These are phyloP conservation scores for Boletus sp. DNA, from an alignment of 768 basidiomycete genomes.

Conservation along the genomic window DNA sequence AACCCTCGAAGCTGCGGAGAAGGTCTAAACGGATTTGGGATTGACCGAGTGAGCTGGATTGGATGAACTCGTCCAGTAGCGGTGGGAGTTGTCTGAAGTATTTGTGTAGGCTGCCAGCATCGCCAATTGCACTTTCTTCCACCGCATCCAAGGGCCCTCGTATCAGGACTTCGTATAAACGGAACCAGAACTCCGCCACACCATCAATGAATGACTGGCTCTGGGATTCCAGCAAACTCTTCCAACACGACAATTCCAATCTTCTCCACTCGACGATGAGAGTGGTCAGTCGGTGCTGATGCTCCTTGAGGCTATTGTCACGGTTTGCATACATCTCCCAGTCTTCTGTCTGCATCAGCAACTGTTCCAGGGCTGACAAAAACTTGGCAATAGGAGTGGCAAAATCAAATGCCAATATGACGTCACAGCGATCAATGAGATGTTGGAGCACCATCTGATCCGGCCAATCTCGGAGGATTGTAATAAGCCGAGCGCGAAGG, in stretches of 20 bases:
- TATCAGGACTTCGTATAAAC: constrained; percentile 74
- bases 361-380: constrained; percentile 77
- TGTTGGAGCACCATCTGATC: constrained; percentile 97
- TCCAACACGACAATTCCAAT: constrained; percentile 87
- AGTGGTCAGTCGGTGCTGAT: constrained; percentile 61
- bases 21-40: constrained; percentile 65
- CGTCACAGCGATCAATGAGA: constrained; percentile 66
- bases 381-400: constrained; percentile 77
- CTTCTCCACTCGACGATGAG: constrained; percentile 90
- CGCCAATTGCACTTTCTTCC: constrained; percentile 35
- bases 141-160: constrained; percentile 55
- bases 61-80: constrained; percentile 78
- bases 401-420: constrained; percentile 57
- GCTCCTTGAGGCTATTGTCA: constrained; percentile 71
- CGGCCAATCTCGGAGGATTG: constrained; percentile 79
- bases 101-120: constrained; percentile 33
- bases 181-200: constrained; percentile 85
- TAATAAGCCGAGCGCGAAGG: constrained; percentile 51
- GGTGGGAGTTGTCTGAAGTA: constrained; percentile 70
- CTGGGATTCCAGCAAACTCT: constrained; percentile 71
- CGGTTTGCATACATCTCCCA: constrained; percentile 97
- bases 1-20: constrained; percentile 62
- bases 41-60: constrained; percentile 77
- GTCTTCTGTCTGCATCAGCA: constrained; percentile 84
- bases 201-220: constrained; percentile 40